phyloP scores from a whole-genome alignment of 495 filamentous ascomycete species.

The Penicillium psychrofluorescens region DNA sequence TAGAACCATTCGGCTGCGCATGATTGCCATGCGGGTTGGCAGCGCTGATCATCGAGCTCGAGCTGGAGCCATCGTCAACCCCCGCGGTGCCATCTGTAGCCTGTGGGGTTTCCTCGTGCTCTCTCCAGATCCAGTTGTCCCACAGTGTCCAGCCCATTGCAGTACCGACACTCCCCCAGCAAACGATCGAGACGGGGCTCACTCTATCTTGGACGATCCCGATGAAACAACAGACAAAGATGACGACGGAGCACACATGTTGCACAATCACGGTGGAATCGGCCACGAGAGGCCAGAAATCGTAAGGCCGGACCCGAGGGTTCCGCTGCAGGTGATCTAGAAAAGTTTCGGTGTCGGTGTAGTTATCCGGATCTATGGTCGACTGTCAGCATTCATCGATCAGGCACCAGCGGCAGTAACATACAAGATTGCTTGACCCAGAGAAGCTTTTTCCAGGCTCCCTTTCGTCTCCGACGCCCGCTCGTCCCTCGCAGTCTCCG shows the following conservation, averaged over 20 bases:
- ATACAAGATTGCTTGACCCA: constrained; percentile 97
- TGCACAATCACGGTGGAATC: constrained; percentile 96
- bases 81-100: constrained; percentile 29
- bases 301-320: constrained; percentile 86
- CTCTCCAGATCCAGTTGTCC: constrained; percentile 74
- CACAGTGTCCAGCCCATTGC: constrained; percentile 84
- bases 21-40: constrained; percentile 21
- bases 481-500: constrained; percentile 45
- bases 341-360: constrained; percentile 93
- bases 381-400: constrained; percentile 1
- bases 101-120: constrained; percentile 41
- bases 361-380: constrained; percentile 89
- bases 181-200: constrained; percentile 78
- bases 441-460: constrained; percentile 85
- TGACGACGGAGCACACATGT: constrained; percentile 86
- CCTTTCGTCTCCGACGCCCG: constrained; percentile 57
- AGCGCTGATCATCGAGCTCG: constrained; percentile 37
- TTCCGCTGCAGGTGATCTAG: constrained; percentile 95
- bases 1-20: constrained; percentile 14
- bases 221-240: constrained; percentile 90
- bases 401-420: constrained; percentile 6
- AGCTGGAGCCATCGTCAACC: constrained; percentile 38
- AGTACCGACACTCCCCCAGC: constrained; percentile 74
- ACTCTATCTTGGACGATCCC: constrained; percentile 81
- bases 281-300: constrained; percentile 94